A percentile compares a stretch with the other conserved stretches of the same genome.
Conservation (phyloP, 441 rosid species). For the Gossypium gossypioides region DNA sequence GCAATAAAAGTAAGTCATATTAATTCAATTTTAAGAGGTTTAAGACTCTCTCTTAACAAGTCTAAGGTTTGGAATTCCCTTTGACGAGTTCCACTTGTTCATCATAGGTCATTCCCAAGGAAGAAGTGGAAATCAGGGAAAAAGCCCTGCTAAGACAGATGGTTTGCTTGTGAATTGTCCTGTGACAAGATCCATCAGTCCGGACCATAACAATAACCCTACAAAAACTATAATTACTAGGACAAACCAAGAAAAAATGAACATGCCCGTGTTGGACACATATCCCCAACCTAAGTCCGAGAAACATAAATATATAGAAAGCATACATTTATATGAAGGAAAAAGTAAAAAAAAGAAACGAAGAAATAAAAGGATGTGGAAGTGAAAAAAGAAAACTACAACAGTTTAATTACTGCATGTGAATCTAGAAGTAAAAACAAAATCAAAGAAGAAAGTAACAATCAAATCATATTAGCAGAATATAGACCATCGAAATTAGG, state of each 20-base stretch:
- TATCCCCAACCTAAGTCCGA: neutral
- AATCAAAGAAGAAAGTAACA: neutral
- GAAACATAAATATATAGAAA: neutral
- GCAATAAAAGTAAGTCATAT: too few relatives aligned
- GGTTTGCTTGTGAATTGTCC: too few relatives aligned
- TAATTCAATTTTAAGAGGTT: too few relatives aligned
- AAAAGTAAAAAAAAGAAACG: neutral
- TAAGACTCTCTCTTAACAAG: too few relatives aligned
- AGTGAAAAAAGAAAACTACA: neutral
- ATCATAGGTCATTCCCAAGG: too few relatives aligned
- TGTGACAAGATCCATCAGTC: too few relatives aligned
- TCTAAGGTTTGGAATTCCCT: too few relatives aligned
- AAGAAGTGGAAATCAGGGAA: too few relatives aligned
- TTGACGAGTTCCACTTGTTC: too few relatives aligned
- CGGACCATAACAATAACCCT: neutral
- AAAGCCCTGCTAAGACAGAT: too few relatives aligned
- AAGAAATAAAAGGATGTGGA: neutral
- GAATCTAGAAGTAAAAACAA: slow-evolving; percentile 4
- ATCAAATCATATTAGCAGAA: slow-evolving; percentile 5
- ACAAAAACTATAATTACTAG: neutral
- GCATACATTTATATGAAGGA: neutral
- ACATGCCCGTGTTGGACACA: neutral
- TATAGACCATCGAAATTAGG: neutral
- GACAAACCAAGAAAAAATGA: neutral
- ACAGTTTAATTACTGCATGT: neutral